A percentile compares a stretch with the other conserved stretches of the same genome.
phyloP scores from a whole-genome alignment of 345 rosid species.

The Eucalyptus cladocalyx region DNA sequence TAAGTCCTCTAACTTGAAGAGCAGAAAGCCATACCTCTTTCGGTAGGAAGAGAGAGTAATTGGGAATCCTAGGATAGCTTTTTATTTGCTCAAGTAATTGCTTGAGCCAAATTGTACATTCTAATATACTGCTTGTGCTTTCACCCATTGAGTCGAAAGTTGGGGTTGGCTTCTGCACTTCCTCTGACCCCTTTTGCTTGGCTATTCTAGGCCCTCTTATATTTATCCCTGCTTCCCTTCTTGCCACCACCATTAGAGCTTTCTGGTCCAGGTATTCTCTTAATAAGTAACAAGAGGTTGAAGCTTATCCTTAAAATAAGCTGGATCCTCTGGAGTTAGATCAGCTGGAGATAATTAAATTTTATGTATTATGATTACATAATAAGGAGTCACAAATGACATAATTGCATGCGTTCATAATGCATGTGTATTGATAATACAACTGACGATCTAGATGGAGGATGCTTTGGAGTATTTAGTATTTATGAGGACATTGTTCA shows the following conservation, averaged over 20 bases:
- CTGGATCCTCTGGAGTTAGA: neutral
- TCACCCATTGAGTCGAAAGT: neutral
- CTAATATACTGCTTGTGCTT: neutral
- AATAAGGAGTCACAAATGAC: neutral
- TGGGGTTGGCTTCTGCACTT: neutral
- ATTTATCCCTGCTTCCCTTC: neutral
- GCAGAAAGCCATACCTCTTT: neutral
- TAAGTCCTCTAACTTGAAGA: neutral
- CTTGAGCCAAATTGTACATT: neutral
- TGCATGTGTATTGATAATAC: too few species aligned
- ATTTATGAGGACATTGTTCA: neutral
- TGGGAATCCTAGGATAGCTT: neutral
- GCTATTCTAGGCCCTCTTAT: neutral
- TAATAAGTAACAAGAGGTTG: neutral
- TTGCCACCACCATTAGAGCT: neutral
- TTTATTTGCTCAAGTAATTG: neutral
- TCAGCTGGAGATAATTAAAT: neutral
- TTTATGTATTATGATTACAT: neutral
- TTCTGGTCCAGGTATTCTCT: neutral
- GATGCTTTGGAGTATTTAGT: too few species aligned
- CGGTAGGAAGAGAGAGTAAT: neutral
- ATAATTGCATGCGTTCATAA: too few species aligned
- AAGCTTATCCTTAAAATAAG: neutral
- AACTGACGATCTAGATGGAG: too few species aligned
- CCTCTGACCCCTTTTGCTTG: neutral